Base-by-base conservation (phyloP, 208 protist species). In the Phytomonas francai region DNA sequence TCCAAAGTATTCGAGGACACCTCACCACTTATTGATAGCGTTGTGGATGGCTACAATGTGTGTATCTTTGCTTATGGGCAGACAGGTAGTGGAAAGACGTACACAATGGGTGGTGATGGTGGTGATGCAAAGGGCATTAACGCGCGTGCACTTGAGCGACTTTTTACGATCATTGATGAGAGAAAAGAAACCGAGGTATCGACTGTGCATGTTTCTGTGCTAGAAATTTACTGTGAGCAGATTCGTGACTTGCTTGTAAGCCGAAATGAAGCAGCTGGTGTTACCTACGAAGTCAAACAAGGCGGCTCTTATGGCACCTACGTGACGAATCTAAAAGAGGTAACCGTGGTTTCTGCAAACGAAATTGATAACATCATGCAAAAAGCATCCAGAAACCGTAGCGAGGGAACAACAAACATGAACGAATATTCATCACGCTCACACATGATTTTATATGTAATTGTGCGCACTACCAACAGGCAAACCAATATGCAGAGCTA, bases 41-140 rank as follows among this genome's bases (percentile, higher is more conserved):
- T 95, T 16, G 91, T 97, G 8, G 93, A 97, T 66, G 93, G 93
- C 60, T 97, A 92, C 80, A 97, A 97, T 77, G 93, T 97, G 42
- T 97, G 89, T 77, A 94, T 97, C 59, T 97, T 97, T 80, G 93
- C 93, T 27, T 97, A 97, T 77, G 93, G 93, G 54, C 91, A 97
- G 71, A 97, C 93, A 11, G 93, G 93, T 42, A 92, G 81, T 71
- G 93, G 93, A 28, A 97, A 97, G 68, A 94, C 89, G 28, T 93
- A 77, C 68, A 96, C 92, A 33, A 97, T 97, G 92, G 79, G 81
- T 58, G 92, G 92, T n/a, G 77, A 73, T 11, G 77, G 86, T 22
- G 82, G 76, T 27, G 86, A 94, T 34, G 57, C 70, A 42, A 91
- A 89, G 71, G 92, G 92, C 49, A 95, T 97, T 78, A 97, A 97